These are phyloP conservation scores for Tetrastigma voinierianum DNA, from an alignment of 164 flowering plant genomes.

Conservation along the genomic window DNA sequence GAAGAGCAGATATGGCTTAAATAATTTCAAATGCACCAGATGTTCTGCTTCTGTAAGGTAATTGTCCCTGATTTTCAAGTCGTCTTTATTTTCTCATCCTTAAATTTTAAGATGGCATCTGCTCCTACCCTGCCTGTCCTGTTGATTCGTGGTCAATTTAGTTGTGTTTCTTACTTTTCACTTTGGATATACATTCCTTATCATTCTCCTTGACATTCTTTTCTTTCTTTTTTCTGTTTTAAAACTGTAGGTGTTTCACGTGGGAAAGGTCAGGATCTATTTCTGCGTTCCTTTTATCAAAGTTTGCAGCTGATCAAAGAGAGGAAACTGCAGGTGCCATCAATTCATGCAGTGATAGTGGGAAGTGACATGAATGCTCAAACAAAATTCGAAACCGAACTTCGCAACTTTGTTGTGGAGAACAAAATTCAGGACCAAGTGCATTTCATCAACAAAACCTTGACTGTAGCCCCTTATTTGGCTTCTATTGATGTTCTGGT, in stretches of 20 bases:
- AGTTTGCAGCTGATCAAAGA: conserved; percentile 49
- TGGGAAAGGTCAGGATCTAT: conserved; percentile 95
- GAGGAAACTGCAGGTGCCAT: no score
- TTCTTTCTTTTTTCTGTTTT: conserved; percentile 1
- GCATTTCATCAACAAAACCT: no score
- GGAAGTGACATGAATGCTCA: no score
- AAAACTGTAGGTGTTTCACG: conserved; percentile 92
- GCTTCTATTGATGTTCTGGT: conserved; percentile 95
- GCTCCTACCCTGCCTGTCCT: background rate
- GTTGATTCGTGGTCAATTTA: background rate
- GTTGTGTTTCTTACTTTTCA: background rate
- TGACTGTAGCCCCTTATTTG: conserved; percentile 34
- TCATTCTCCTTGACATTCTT: background rate
- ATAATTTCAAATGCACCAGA: background rate
- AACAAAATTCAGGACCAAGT: no score
- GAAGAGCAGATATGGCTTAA: no score
- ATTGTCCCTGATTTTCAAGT: background rate
- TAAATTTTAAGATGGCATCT: background rate
- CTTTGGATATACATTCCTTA: background rate
- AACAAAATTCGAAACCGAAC: no score
- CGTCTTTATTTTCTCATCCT: background rate
- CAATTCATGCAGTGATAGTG: no score
- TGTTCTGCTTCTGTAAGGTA: background rate
- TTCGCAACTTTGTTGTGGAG: no score
- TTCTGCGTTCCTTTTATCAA: conserved; percentile 76